Conservation (phyloP, 2,329 filamentous ascomycete species). For the Tolypocladium tropicale region DNA sequence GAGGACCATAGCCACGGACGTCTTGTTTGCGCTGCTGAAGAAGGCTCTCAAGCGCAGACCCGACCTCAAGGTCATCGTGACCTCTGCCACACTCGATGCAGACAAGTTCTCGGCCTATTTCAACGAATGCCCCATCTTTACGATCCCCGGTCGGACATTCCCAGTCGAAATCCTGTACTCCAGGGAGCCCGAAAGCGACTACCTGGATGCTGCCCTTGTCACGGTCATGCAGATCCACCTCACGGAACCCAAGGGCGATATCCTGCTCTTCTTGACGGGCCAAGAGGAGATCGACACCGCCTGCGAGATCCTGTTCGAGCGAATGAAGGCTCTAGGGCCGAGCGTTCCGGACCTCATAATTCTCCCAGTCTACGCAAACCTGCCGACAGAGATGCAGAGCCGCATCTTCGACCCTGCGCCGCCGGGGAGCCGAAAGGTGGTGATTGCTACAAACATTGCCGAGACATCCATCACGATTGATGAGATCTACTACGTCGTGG, state of each 20-base stretch:
- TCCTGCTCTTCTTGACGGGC: conserved; percentile 91
- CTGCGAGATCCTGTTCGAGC: conserved; percentile 84
- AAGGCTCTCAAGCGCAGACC: conserved; percentile 79
- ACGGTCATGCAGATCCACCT: conserved; percentile 98
- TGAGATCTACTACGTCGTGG: conserved; percentile 93
- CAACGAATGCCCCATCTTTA: conserved; percentile 91
- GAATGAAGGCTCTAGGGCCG: conserved; percentile 91
- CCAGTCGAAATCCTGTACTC: conserved; percentile 96
- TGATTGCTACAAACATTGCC: conserved; percentile 97
- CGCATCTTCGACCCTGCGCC: conserved; percentile 91
- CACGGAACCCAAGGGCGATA: conserved; percentile 84
- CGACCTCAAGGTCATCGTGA: conserved; percentile 91
- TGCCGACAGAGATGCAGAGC: conserved; percentile 89
- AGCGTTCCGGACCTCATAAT: conserved; percentile 87
- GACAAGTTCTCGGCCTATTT: conserved; percentile 98
- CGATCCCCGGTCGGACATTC: conserved; percentile 88
- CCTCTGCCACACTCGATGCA: conserved; percentile 89
- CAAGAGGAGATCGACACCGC: conserved; percentile 96
- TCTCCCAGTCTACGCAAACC: conserved; percentile 87
- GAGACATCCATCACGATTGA: conserved; percentile 98
- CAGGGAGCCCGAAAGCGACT: conserved; percentile 89
- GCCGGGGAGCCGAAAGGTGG: conserved; percentile 76
- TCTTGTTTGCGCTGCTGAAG: conserved; percentile 88
- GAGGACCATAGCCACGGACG: conserved; percentile 89
- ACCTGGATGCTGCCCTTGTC: conserved; percentile 84